Base-by-base conservation (phyloP, 2,329 filamentous ascomycete genomes). In the Penicillium sp. region DNA sequence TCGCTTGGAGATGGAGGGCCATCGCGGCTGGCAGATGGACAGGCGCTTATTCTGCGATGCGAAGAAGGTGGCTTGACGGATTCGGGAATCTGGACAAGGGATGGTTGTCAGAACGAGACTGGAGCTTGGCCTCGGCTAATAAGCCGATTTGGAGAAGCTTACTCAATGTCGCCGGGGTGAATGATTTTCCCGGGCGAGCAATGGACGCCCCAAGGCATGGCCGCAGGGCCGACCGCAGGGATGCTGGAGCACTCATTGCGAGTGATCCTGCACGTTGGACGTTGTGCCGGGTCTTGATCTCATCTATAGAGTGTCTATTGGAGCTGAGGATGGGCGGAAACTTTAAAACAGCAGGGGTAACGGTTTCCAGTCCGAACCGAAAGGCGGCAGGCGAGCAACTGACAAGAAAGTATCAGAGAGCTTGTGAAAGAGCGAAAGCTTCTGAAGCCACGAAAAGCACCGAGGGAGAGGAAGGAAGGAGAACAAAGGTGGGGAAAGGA, bases 151-250 rank as follows among this genome's bases (percentile, higher is more conserved):
- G 19, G 45, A 50, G 34, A 52, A 34, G 51, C 62, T 57, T 54
- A 67, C 65, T 42, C 36, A 54, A 51, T 37, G 57, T 58, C 22
- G 51, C 38, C 6, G 49, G 36, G 9, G 57, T 31, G n/a, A 56
- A 46, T 1, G 49, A 55, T 47, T 55, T 62, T 54, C 60, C 61
- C 55, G 55, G 50, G 44, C 59, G 52, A 36, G 48, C 46, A 39
- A 54, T 52, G 46, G 56, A 44, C 37, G 42, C 56, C 35, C 53
- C 59, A 28, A 61, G 57, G 56, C 59, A 66, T 35, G 61, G 59
- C 35, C 59, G 49, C 49, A 65, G 53, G 11, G 58, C 62, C 45
- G 56, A 60, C 50, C 59, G 57, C 59, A 67, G 47, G 51, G 58
- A 56, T 35, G 55, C 40, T 18, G 60, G 37, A 31, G 51, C 60